Base-by-base conservation (phyloP, 1,284 basidiomycete genomes). In the Cystobasidiaceae sp. region DNA sequence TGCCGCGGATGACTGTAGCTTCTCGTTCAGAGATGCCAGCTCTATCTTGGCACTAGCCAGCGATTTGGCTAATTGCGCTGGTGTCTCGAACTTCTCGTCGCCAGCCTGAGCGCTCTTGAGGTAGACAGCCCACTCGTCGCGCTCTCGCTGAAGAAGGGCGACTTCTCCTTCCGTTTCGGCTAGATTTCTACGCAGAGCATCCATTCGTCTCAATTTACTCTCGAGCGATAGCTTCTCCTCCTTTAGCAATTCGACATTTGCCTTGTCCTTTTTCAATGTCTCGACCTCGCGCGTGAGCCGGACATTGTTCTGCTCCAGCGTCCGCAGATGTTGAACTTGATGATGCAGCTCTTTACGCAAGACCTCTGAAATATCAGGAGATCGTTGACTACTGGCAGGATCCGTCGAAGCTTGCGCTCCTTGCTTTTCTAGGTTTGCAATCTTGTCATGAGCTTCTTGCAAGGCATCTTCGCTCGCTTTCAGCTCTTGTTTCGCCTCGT, bases 141-240 rank as follows among this genome's bases (percentile, higher is more conserved):
- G 82, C 59, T 85, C 77, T 68, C 85, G 83, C 60, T 77, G 75
- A 30, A 83, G 74, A 2, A 80, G 80, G 0, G 82, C 83, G 27
- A 85, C 83, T 5, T 88, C 85, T 0, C 81, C 83, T 71, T 87
- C 85, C 28, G 86, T 75, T 48, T 77, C 77, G 2, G 82, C 82
- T 0, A 86, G 80, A 70, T 80, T 79, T 69, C 82, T 81, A 15
- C 85, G 79, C 60, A 88, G 73, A 37, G 81, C 81, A 8, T 87
- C 85, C 37, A 83, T 75, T 1, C 77, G 78, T 13, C 72, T 74
- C 5, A 86, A 74, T 70, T 83, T 86, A 19, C 77, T 75, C 72
- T 89, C 84, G 44, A 90, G 75, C 0, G 81, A 79, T 13, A 84
- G 79, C 69, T 88, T 89, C 76, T 89, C 85, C 74, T 90, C 89